Evolutionary conservation across 208 protist genomes (phyloP).

Genomic region (Trichomonas gallinae): DNA sequence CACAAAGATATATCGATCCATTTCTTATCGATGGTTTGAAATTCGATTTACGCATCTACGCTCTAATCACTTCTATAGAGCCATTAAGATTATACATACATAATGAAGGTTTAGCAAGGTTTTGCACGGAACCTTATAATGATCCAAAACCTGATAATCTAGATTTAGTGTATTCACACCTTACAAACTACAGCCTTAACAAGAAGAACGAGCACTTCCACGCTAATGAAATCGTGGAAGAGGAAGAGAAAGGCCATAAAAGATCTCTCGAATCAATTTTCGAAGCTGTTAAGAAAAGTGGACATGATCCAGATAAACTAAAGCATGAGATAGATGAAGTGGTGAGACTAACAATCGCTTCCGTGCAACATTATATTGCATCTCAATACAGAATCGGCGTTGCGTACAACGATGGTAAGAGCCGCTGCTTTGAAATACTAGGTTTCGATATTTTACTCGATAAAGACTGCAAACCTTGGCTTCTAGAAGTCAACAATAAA

Average conservation of each 20-base stretch:
- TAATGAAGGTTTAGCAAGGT: conserved; percentile 24
- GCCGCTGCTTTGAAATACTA: conserved; percentile 33
- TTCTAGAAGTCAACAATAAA: conserved; percentile 38
- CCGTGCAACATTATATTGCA: not conserved
- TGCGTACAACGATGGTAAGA: not conserved
- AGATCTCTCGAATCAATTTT: not conserved
- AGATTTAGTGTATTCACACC: not conserved
- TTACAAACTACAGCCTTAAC: not conserved
- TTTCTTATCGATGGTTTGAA: conserved; percentile 36
- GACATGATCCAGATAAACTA: not conserved
- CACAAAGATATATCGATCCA: conserved; percentile 31
- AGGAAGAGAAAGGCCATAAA: conserved; percentile 12
- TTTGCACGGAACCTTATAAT: conserved; percentile 27
- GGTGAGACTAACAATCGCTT: not conserved
- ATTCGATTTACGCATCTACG: conserved; percentile 41
- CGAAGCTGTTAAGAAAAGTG: not conserved
- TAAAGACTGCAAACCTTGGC: conserved; percentile 29
- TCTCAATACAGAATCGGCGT: not conserved
- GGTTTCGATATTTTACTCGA: conserved; percentile 42
- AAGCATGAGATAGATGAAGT: not conserved
- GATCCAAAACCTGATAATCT: not conserved
- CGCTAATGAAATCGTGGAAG: not conserved
- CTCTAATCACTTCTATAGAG: conserved; percentile 23
- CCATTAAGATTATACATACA: conserved; percentile 35
- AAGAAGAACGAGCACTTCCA: conserved; percentile 2